Conservation (phyloP, 306 rosid species). For the Prunus armeniaca region DNA sequence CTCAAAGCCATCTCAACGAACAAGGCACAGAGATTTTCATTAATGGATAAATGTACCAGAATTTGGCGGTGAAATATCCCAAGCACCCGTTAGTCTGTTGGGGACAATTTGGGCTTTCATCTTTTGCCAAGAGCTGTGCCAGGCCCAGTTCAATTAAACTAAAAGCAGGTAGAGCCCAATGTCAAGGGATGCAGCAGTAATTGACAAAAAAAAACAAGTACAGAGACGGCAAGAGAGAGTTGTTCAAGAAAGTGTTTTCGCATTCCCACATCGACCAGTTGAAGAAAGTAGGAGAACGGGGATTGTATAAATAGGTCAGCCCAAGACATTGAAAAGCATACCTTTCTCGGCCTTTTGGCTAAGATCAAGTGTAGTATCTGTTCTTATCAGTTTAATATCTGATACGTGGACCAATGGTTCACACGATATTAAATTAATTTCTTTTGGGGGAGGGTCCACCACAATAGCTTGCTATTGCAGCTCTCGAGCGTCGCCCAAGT, state of each 20-base stretch:
- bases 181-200: too few species aligned
- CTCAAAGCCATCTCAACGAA: constrained; percentile 37
- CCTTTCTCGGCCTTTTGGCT: constrained; percentile 10
- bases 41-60: neutral
- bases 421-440: neutral
- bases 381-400: constrained; percentile 4
- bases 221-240: neutral
- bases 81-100: neutral
- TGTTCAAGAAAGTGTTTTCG: neutral
- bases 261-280: neutral
- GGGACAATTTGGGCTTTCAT: neutral
- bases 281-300: neutral
- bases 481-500: neutral
- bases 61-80: neutral
- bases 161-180: too few species aligned
- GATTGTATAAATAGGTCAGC: neutral
- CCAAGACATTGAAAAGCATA: rapidly evolving
- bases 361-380: neutral
- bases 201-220: neutral
- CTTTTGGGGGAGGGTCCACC: neutral
- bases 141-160: too few species aligned
- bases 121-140: neutral
- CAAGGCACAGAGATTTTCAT: neutral
- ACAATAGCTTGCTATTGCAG: neutral
- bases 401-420: neutral